These are phyloP conservation scores for Diversispora eburnea DNA, from an alignment of 192 early-diverging fungal genomes.

Conservation along the genomic window DNA sequence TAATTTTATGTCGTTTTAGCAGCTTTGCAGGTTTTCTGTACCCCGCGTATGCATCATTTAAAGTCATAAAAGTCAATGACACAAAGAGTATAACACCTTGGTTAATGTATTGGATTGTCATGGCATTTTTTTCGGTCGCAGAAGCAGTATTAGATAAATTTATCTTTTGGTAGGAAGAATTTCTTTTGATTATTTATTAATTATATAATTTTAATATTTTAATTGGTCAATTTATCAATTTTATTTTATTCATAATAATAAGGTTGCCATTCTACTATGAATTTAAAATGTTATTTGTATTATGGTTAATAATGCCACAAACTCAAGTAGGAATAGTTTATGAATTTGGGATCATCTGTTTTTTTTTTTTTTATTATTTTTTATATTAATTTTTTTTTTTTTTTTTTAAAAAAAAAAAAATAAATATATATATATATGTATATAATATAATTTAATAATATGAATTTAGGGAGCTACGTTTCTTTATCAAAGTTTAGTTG, in stretches of 20 bases:
- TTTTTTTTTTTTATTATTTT: too few relatives aligned
- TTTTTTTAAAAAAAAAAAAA: neutral
- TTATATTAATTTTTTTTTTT: neutral
- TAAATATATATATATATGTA: neutral
- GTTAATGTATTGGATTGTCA: slow-evolving; percentile 31
- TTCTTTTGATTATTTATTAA: neutral
- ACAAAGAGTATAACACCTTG: slow-evolving; percentile 7
- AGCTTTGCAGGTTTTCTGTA: slow-evolving; percentile 19
- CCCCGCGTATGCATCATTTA: slow-evolving; percentile 32
- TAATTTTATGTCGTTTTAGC: neutral
- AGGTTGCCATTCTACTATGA: slow-evolving; percentile 36
- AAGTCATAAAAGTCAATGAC: slow-evolving; percentile 28
- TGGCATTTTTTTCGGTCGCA: slow-evolving; percentile 19
- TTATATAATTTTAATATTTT: neutral
- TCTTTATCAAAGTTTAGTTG: slow-evolving; percentile 23
- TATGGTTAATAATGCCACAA: slow-evolving; percentile 31
- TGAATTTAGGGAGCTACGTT: slow-evolving; percentile 7
- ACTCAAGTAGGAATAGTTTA: slow-evolving; percentile 21
- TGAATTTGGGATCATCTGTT: too few relatives aligned
- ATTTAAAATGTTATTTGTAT: slow-evolving; percentile 27
- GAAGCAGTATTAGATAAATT: slow-evolving; percentile 26
- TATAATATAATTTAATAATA: neutral
- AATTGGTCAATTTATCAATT: neutral
- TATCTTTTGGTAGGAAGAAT: slow-evolving; percentile 23
- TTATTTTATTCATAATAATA: neutral